Evolutionary conservation across 176 grass and related monocot species (phyloP).

Genomic region (Tillandsia fasciculata): DNA sequence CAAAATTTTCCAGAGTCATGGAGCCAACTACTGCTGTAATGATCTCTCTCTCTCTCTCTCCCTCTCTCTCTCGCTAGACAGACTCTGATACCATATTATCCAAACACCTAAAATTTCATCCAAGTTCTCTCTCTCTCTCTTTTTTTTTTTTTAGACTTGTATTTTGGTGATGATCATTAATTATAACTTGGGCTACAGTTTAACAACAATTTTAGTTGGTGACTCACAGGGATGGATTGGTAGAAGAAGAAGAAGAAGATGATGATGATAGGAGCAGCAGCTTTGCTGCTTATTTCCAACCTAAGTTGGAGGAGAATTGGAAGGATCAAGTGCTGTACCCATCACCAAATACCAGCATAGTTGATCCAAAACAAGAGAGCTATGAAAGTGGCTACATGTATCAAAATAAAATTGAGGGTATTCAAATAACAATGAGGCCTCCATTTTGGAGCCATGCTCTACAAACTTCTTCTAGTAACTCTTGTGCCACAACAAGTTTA

Average conservation of each 20-base stretch:
- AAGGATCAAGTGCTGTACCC: not conserved
- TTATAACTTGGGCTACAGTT: not conserved
- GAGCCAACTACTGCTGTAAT: slow-evolving; percentile 47
- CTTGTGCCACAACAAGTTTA: slow-evolving; percentile 50
- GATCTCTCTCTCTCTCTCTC: slow-evolving; percentile 8
- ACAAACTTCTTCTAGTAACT: slow-evolving; percentile 50
- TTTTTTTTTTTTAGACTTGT: not conserved
- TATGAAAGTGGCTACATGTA: not conserved
- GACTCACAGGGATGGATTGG: slow-evolving; percentile 34
- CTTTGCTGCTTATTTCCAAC: slow-evolving; percentile 10
- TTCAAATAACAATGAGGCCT: slow-evolving; percentile 23
- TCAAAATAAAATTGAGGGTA: slow-evolving; percentile 9
- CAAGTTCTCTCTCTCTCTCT: too few relatives aligned
- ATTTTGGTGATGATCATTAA: not conserved
- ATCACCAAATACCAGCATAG: not conserved
- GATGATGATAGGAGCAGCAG: slow-evolving; percentile 9
- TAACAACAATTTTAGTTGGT: not conserved
- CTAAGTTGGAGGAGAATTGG: slow-evolving; percentile 14
- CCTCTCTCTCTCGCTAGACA: not conserved
- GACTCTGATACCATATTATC: too few relatives aligned
- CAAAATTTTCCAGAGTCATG: slow-evolving; percentile 38
- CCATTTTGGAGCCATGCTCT: slow-evolving; percentile 30
- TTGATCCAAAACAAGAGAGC: not conserved
- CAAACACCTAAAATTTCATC: not conserved
- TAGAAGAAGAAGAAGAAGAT: slow-evolving; percentile 32